These are phyloP conservation scores for Apiospora aurea DNA, from an alignment of 2,329 filamentous ascomycete species.

Conservation along the genomic window DNA sequence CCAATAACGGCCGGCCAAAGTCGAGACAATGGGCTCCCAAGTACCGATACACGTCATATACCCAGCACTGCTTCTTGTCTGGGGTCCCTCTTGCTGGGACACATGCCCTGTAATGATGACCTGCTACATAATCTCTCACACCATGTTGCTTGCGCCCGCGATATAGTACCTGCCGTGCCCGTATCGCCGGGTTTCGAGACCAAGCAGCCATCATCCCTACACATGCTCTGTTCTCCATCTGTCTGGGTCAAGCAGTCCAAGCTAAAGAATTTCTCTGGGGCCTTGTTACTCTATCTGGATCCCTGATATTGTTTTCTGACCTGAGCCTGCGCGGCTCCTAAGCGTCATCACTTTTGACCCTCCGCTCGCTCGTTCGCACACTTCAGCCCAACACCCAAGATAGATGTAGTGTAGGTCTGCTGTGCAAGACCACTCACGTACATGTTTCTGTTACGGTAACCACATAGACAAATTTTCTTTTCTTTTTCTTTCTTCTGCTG, in stretches of 20 bases:
- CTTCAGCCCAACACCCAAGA: neutral
- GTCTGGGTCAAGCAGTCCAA: slow-evolving; percentile 7
- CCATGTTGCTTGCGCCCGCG: slow-evolving; percentile 14
- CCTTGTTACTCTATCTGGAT: slow-evolving; percentile 12
- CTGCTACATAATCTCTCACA: slow-evolving; percentile 28
- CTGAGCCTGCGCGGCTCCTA: slow-evolving; percentile 13
- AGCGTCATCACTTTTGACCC: slow-evolving; percentile 24
- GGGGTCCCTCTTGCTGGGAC: slow-evolving; percentile 8
- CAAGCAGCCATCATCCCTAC: slow-evolving; percentile 23
- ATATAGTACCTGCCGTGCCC: slow-evolving; percentile 15
- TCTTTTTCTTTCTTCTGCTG: neutral
- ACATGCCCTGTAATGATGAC: slow-evolving; percentile 28
- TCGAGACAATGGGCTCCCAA: slow-evolving; percentile 4
- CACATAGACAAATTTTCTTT: neutral
- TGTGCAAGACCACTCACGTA: slow-evolving; percentile 12
- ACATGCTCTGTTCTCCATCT: slow-evolving; percentile 4
- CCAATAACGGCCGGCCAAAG: slow-evolving; percentile 11
- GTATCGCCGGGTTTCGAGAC: neutral
- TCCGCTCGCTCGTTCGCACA: neutral
- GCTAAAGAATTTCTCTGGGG: slow-evolving; percentile 15
- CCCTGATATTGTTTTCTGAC: slow-evolving; percentile 1
- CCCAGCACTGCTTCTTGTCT: neutral
- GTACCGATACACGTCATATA: slow-evolving; percentile 20
- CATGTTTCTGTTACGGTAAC: slow-evolving; percentile 15
- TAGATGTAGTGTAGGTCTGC: slow-evolving; percentile 16